A percentile compares a stretch with the other conserved stretches of the same genome.
Evolutionary conservation across 1,139 yeast species (phyloP).

Genomic region (Sugiyamaella japonica): DNA sequence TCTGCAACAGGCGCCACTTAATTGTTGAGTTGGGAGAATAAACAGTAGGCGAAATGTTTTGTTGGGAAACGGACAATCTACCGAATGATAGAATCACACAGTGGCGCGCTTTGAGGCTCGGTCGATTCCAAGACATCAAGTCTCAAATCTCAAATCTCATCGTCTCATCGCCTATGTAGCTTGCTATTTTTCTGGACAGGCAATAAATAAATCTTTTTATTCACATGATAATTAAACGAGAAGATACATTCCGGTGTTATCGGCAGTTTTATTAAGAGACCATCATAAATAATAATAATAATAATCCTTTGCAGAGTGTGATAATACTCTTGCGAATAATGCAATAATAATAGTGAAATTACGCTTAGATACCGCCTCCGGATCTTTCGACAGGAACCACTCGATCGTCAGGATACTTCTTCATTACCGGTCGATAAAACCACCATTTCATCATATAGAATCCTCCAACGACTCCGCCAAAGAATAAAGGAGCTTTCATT

Average conservation of each 20-base stretch:
- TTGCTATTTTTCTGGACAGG: too few species aligned
- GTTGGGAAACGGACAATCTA: not conserved
- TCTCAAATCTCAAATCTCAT: too few species aligned
- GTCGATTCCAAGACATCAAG: too few species aligned
- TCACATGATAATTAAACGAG: not conserved
- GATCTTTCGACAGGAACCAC: constrained; percentile 34
- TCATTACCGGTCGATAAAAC: constrained; percentile 32
- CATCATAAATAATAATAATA: not conserved
- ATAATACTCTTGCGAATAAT: not conserved
- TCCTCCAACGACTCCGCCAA: constrained; percentile 28
- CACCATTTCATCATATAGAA: constrained; percentile 30
- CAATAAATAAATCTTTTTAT: too few species aligned
- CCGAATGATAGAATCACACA: too few species aligned
- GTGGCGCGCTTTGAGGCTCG: too few species aligned
- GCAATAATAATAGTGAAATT: not conserved
- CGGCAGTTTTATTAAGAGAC: not conserved
- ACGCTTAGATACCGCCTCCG: constrained; percentile 32
- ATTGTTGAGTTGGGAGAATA: not conserved
- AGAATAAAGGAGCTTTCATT: constrained; percentile 27
- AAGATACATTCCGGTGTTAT: not conserved
- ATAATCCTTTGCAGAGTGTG: not conserved
- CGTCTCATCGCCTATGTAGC: too few species aligned
- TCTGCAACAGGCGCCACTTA: not conserved
- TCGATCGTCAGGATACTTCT: constrained; percentile 29
- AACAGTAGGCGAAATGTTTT: not conserved